Percentiles rank a stretch among this genome's conserved stretches.
These are phyloP conservation scores for Acidomyces sp. DNA, from an alignment of 495 filamentous ascomycete species.

Conservation along the genomic window DNA sequence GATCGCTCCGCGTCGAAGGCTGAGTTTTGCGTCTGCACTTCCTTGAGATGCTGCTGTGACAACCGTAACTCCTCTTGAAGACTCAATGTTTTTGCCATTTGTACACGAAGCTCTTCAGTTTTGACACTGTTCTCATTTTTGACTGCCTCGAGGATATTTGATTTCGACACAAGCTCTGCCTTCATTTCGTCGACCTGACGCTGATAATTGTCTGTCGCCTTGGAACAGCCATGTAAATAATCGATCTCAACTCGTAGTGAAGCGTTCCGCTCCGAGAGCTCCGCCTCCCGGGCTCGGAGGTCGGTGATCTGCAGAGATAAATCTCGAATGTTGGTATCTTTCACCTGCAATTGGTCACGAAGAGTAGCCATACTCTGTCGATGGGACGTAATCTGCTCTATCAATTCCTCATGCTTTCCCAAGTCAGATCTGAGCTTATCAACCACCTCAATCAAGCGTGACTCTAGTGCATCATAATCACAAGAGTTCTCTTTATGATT, in stretches of 20 bases:
- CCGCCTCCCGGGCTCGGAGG: too few relatives aligned
- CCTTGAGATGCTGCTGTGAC: slow-evolving; percentile 1
- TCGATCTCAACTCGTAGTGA: slow-evolving; percentile 3
- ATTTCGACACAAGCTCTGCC: slow-evolving; percentile 3
- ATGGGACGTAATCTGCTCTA: slow-evolving; percentile 6
- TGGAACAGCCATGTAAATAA: background rate
- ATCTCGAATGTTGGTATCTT: too few relatives aligned
- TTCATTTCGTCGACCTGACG: background rate
- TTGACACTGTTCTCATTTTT: slow-evolving; percentile 2
- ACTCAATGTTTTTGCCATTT: background rate
- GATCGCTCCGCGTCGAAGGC: slow-evolving; percentile 3
- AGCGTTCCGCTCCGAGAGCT: slow-evolving; percentile 2
- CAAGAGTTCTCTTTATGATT: background rate
- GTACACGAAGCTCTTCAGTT: background rate
- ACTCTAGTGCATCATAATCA: slow-evolving; percentile 1
- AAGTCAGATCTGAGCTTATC: too few relatives aligned
- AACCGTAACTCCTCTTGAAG: slow-evolving; percentile 2
- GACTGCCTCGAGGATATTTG: slow-evolving; percentile 1
- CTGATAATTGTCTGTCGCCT: background rate
- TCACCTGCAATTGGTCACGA: too few relatives aligned
- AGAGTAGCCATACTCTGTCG: slow-evolving; percentile 7
- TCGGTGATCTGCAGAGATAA: too few relatives aligned
- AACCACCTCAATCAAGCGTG: too few relatives aligned
- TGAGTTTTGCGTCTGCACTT: background rate
- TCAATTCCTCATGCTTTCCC: slow-evolving; percentile 3